A percentile compares a stretch with the other conserved stretches of the same genome.
These are phyloP conservation scores for Leccinum longicurvipes DNA, from an alignment of 768 basidiomycete species.

Conservation along the genomic window DNA sequence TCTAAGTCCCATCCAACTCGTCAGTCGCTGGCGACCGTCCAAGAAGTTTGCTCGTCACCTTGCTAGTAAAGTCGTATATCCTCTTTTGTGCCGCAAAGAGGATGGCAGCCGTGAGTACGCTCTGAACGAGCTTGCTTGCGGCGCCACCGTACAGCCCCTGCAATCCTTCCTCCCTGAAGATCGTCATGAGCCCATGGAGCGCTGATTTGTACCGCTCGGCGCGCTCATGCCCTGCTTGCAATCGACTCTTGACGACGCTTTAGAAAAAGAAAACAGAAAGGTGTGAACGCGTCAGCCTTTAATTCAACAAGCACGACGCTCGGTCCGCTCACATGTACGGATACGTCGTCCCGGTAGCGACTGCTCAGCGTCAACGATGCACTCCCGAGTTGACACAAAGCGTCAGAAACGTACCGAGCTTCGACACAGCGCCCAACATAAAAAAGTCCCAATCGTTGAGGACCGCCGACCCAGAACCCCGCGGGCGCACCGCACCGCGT, in stretches of 20 bases:
- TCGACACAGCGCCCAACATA: constrained; percentile 90
- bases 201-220: constrained; percentile 74
- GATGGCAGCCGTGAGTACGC: constrained; percentile 90
- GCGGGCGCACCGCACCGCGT: constrained; percentile 43
- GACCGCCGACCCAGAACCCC: constrained; percentile 41
- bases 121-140: constrained; percentile 84
- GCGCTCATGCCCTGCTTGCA: constrained; percentile 70
- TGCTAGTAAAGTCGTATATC: constrained; percentile 69
- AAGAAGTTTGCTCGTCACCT: constrained; percentile 26
- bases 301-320: background rate
- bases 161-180: constrained; percentile 76
- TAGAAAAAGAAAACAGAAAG: background rate
- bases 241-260: constrained; percentile 71
- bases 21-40: background rate
- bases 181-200: constrained; percentile 71
- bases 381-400: background rate
- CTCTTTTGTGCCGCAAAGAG: constrained; percentile 88
- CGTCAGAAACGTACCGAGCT: constrained; percentile 55
- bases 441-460: constrained; percentile 91
- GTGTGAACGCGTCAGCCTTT: background rate
- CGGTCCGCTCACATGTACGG: constrained; percentile 59
- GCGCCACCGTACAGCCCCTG: constrained; percentile 85
- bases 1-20: constrained; percentile 4
- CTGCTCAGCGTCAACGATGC: constrained; percentile 23
- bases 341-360: constrained; percentile 60